Evolutionary conservation across 768 basidiomycete species (phyloP), one percentile per base, ranked within the genome.

Genomic region (Sporobolomyces pararoseus): DNA sequence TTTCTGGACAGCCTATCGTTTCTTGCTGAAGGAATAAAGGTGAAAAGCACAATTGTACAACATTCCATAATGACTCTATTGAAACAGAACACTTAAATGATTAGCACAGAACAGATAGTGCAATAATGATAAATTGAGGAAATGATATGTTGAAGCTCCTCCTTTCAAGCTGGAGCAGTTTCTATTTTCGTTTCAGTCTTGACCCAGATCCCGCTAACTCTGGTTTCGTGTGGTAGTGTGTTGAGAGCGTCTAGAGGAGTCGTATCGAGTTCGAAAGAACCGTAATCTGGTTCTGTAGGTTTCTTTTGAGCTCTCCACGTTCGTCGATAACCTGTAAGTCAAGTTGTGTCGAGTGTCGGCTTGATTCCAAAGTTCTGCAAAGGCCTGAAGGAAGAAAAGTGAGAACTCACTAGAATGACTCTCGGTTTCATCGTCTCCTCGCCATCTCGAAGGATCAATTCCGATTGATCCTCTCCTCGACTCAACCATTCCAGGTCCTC

Each of bases 261-360:
- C 9, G 35, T 55, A 27, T 59, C 58, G 58, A 59, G 58, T 31
- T 59, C 58, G 42, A 59, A 27, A 13, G 58, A 59, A 16, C 2
- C 29, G 58, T 59, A 59, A 29, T 59, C 58, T 2, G 58, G 58
- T 46, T 59, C 58, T 7, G 39, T 39, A 42, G 35, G n/a, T 25
- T 42, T 29, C 35, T 44, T 4, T 19, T 29, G 12, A 16, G 6
- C 27, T 9, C 16, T 13, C 42, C 42, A 27, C 7, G 50, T 51
- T 27, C 21, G 10, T 31, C 57, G 25, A 59, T 32, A 21, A 46
- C 27, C 58, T 58, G 55, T 7, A 10, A 9, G 39, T 42, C 39
- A n/a, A n/a, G n/a, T 42, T 42, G 39, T 17, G 39, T 9, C 9
- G 17, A 42, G 39, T n/a, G n/a, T n/a, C n/a, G 17, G 39, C 9